Percentiles rank a stretch among this genome's conserved stretches.
Conservation (phyloP, 1,284 basidiomycete species). For the Heimioporus retisporus region DNA sequence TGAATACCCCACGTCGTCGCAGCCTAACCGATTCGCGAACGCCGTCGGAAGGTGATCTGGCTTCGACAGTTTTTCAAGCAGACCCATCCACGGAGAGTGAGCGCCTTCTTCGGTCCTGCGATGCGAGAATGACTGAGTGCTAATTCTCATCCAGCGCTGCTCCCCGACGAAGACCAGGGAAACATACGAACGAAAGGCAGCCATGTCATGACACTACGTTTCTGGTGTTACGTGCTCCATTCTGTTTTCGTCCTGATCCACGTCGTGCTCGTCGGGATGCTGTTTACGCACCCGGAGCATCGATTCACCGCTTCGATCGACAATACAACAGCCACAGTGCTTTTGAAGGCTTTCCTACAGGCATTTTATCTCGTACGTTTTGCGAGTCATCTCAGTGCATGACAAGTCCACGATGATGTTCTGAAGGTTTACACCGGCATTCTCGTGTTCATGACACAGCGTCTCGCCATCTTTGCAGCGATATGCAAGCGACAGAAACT, state of each 20-base stretch:
- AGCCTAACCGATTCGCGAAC: too few species aligned
- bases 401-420: too few species aligned
- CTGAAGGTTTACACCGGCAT: conserved; percentile 23
- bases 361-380: conserved; percentile 16
- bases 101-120: too few species aligned
- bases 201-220: too few species aligned
- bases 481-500: conserved; percentile 20
- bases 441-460: conserved; percentile 22
- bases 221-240: conserved; percentile 19
- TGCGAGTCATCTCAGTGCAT: too few species aligned
- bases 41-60: too few species aligned
- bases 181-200: too few species aligned
- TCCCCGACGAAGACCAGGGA: too few species aligned
- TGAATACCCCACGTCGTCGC: too few species aligned
- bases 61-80: neutral
- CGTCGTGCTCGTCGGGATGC: conserved; percentile 5
- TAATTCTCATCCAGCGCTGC: too few species aligned
- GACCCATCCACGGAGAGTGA: too few species aligned
- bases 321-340: neutral
- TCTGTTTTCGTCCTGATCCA: conserved; percentile 6
- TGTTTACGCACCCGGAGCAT: conserved; percentile 17
- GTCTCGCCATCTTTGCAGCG: conserved; percentile 5
- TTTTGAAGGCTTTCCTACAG: conserved; percentile 11
- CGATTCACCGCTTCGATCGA: neutral
- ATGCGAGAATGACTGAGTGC: too few species aligned